Base-by-base conservation (phyloP, 2,329 filamentous ascomycete genomes). In the Ophiobolus disseminans region DNA sequence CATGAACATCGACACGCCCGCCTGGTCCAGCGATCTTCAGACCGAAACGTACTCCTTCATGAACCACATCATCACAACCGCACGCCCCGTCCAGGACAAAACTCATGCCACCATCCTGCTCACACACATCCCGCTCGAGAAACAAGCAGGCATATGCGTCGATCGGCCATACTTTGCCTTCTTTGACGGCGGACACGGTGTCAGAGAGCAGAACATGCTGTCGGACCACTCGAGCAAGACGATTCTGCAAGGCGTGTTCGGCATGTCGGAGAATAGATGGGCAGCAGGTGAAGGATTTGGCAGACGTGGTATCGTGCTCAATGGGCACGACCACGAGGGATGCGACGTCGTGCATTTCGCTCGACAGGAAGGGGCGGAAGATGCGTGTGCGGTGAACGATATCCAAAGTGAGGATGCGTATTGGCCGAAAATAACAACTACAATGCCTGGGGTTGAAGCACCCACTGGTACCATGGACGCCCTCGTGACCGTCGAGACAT, bases 301-400 rank as follows among this genome's bases (percentile, higher is more conserved):
- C 1, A 80, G 90, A 13, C 82, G 79, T 7, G 92, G 93, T 1
- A 76, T 97, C 5, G 86, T 99, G 20, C 75, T 99, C 30, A 97
- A 92, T 39, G 94, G 94, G 0, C 94, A 99, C 69, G 94, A 99
- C 67, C 94, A 99, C 71, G 90, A 89, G 60, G 94, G 94, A 5
- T 99, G 94, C 69, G 91, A 97, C 72, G 88, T 87, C 6, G 88
- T 88, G 65, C 94, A 99, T 76, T 93, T 83, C 64, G 65, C 63
- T 4, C 50, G 55, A 4, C 62, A 66, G 31, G 48, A 51, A 1
- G 63, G 60, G 0, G 55, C 53, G 0, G 22, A 55, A 9, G 34
- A 41, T 16, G 17, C 11, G 4, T 69, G 62, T 30, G 48, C 34
- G 0, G 13, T 41, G 0, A 45, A 59, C 3, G 38, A 44, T 1